Conservation (phyloP, 139 green algal genomes). For the Ulvella scutata region DNA sequence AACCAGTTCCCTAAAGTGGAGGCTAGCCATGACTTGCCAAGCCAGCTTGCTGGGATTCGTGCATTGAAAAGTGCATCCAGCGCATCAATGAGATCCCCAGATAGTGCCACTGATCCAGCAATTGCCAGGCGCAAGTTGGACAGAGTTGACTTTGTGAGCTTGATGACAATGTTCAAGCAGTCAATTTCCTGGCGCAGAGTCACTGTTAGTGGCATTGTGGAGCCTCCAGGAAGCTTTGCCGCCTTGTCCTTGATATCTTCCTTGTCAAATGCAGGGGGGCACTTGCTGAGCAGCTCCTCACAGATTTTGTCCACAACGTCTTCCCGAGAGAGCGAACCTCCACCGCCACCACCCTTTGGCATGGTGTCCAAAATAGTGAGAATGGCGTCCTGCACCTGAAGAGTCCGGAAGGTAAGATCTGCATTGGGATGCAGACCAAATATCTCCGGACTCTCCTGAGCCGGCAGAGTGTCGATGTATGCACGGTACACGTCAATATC, state of each 20-base stretch:
- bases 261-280: slow-evolving; percentile 59
- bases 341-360: slow-evolving; percentile 56
- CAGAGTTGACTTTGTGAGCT: slow-evolving; percentile 35
- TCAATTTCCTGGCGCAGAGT: slow-evolving; percentile 89
- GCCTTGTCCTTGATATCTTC: slow-evolving; percentile 77
- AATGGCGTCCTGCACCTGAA: slow-evolving; percentile 53
- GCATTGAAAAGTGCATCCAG: slow-evolving; percentile 77
- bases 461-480: slow-evolving; percentile 66
- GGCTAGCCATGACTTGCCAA: slow-evolving; percentile 60
- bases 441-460: slow-evolving; percentile 70
- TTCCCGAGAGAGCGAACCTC: slow-evolving; percentile 54
- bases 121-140: slow-evolving; percentile 65
- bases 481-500: slow-evolving; percentile 68
- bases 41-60: slow-evolving; percentile 61
- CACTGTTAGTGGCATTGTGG: slow-evolving; percentile 60
- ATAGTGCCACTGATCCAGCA: slow-evolving; percentile 72
- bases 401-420: slow-evolving; percentile 81
- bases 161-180: slow-evolving; percentile 61
- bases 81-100: slow-evolving; percentile 52
- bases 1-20: slow-evolving; percentile 72
- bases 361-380: slow-evolving; percentile 73
- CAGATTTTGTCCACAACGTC: slow-evolving; percentile 82
- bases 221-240: slow-evolving; percentile 60
- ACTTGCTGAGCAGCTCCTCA: slow-evolving; percentile 79
- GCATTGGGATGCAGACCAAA: slow-evolving; percentile 91